Conservation (phyloP, 805 yeast species). For the Metschnikowia koreensis region DNA sequence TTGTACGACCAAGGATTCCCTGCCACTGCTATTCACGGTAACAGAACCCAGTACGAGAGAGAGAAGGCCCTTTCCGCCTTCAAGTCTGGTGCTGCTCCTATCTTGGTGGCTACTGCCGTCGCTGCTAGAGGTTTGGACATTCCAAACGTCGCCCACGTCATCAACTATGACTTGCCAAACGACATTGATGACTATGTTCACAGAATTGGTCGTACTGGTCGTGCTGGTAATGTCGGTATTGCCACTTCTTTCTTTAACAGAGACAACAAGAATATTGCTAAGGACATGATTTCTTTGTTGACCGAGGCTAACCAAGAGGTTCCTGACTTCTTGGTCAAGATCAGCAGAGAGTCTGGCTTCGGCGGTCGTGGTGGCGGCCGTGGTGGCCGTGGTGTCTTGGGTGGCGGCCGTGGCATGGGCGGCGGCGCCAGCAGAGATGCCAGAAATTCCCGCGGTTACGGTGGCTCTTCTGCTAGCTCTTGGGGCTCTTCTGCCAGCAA, state of each 20-base stretch:
- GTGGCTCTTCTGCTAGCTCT: slow-evolving; percentile 26
- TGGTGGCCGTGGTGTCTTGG: slow-evolving; percentile 49
- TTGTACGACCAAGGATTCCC: slow-evolving; percentile 86
- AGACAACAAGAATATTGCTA: slow-evolving; percentile 83
- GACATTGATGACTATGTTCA: slow-evolving; percentile 99
- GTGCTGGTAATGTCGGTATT: slow-evolving; percentile 99
- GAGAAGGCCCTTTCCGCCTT: slow-evolving; percentile 95
- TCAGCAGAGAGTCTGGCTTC: slow-evolving; percentile 71
- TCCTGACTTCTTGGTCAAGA: slow-evolving; percentile 80
- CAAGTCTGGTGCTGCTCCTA: slow-evolving; percentile 87
- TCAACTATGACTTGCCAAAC: slow-evolving; percentile 94
- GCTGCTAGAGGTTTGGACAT: slow-evolving; percentile 99
- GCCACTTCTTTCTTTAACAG: slow-evolving; percentile 99
- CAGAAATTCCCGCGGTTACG: slow-evolving; percentile 47
- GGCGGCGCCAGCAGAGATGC: slow-evolving; percentile 48
- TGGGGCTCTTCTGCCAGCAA: slow-evolving; percentile 19
- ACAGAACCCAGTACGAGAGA: slow-evolving; percentile 96
- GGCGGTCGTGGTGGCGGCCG: slow-evolving; percentile 43
- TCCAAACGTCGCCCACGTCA: slow-evolving; percentile 97
- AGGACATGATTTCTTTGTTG: slow-evolving; percentile 82
- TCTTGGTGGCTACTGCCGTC: slow-evolving; percentile 98
- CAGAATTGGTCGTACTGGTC: slow-evolving; percentile 99
- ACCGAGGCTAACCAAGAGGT: slow-evolving; percentile 97
- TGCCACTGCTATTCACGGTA: slow-evolving; percentile 99
- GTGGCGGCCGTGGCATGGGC: slow-evolving; percentile 37